Conservation (phyloP, 2,329 filamentous ascomycete species). For the Paecilomyces niveus region DNA sequence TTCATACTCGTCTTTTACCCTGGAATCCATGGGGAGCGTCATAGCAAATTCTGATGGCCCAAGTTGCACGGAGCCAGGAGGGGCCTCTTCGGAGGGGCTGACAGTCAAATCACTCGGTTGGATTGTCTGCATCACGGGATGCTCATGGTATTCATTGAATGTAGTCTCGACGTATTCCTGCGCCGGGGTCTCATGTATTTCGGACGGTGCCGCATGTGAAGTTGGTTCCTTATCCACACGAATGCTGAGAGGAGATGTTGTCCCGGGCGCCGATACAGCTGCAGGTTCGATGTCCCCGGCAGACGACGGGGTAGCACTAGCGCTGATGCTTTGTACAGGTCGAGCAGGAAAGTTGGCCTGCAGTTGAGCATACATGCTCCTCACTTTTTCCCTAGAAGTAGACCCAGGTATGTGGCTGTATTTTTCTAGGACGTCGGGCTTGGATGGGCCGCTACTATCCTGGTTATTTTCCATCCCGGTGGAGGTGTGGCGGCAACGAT, state of each 20-base stretch:
- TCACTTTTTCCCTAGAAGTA: constrained; percentile 24
- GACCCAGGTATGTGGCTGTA: constrained; percentile 21
- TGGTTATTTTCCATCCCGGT: constrained; percentile 14
- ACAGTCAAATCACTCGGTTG: constrained; percentile 31
- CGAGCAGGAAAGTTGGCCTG: constrained; percentile 13
- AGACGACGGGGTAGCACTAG: constrained; percentile 36
- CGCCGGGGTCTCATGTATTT: constrained; percentile 14
- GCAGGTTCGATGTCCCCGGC: constrained; percentile 32
- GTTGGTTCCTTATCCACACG: constrained; percentile 23
- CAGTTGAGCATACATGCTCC: constrained; percentile 21
- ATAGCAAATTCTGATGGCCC: constrained; percentile 35
- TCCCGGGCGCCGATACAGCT: constrained; percentile 20
- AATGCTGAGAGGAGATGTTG: constrained; percentile 27
- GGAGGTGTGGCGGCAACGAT: neutral
- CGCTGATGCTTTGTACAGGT: constrained; percentile 13
- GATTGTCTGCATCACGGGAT: constrained; percentile 24
- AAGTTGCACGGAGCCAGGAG: constrained; percentile 26
- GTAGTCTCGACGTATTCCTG: constrained; percentile 20
- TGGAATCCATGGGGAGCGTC: constrained; percentile 36
- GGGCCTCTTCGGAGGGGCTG: constrained; percentile 14
- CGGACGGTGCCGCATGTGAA: constrained; percentile 12
- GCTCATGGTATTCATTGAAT: constrained; percentile 16
- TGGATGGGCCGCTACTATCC: constrained; percentile 10
- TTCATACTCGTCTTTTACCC: constrained; percentile 37
- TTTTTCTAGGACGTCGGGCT: constrained; percentile 17